phyloP scores from a whole-genome alignment of 805 yeast genomes.

The Candida vaughaniae region DNA sequence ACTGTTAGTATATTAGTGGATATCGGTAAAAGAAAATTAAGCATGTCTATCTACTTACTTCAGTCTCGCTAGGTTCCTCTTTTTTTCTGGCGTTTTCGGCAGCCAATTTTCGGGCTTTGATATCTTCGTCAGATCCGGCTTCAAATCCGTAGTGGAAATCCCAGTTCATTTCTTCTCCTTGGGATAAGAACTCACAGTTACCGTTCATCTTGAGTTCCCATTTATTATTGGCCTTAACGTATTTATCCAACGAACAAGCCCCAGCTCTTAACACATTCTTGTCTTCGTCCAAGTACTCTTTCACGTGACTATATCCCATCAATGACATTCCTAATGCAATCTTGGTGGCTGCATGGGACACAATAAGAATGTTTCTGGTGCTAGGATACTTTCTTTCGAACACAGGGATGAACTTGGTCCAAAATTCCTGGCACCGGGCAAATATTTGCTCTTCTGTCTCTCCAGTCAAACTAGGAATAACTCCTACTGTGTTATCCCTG shows the following conservation, averaged over 20 bases:
- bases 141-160: constrained; percentile 71
- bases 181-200: constrained; percentile 60
- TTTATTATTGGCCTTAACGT: constrained; percentile 22
- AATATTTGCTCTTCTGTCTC: constrained; percentile 75
- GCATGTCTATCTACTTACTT: constrained; percentile 20
- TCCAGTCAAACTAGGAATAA: constrained; percentile 64
- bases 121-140: constrained; percentile 89
- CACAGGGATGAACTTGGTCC: constrained; percentile 55
- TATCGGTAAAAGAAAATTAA: constrained; percentile 2
- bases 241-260: constrained; percentile 80
- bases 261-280: constrained; percentile 60
- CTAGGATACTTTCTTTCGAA: constrained; percentile 60
- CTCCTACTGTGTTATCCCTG: constrained; percentile 52
- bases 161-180: constrained; percentile 96
- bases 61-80: constrained; percentile 20
- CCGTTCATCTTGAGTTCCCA: constrained; percentile 77
- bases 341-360: constrained; percentile 92
- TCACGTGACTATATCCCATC: constrained; percentile 49
- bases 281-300: constrained; percentile 50
- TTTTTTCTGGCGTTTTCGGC: constrained; percentile 22
- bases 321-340: constrained; percentile 83
- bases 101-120: constrained; percentile 50
- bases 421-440: constrained; percentile 54
- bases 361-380: constrained; percentile 62
- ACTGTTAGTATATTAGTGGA: constrained; percentile 23